Evolutionary conservation across 768 basidiomycete genomes (phyloP).

Genomic region (Cyclocybe aegerita): DNA sequence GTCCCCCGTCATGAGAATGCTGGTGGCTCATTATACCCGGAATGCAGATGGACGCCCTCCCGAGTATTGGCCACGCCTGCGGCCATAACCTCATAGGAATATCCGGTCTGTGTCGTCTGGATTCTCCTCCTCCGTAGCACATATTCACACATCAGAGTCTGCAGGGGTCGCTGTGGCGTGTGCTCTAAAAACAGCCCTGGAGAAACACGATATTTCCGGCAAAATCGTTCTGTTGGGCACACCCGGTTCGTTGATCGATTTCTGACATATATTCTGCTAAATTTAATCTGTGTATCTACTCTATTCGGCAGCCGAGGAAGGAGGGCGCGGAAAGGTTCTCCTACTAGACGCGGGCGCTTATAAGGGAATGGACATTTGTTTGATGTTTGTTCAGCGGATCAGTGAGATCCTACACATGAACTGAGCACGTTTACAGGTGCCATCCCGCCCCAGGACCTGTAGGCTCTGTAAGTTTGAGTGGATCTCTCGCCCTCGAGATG

Average conservation of each 20-base stretch:
- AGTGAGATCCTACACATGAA: neutral
- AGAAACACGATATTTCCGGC: slow-evolving; percentile 62
- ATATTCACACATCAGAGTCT: neutral
- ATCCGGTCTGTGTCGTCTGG: slow-evolving; percentile 25
- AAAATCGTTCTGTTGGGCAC: slow-evolving; percentile 76
- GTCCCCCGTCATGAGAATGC: neutral
- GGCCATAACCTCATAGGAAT: slow-evolving; percentile 86
- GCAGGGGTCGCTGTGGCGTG: slow-evolving; percentile 70
- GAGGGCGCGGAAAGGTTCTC: slow-evolving; percentile 68
- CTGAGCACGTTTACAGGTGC: slow-evolving; percentile 47
- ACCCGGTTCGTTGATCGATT: slow-evolving; percentile 48
- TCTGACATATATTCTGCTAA: neutral
- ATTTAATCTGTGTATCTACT: neutral
- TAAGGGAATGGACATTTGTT: slow-evolving; percentile 71
- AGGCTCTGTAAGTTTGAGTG: slow-evolving; percentile 62
- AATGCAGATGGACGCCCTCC: slow-evolving; percentile 62
- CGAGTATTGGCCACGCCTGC: slow-evolving; percentile 68
- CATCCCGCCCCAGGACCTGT: slow-evolving; percentile 81
- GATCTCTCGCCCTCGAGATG: slow-evolving; percentile 62
- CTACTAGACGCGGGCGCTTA: slow-evolving; percentile 75
- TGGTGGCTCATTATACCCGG: no score
- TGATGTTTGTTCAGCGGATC: slow-evolving; percentile 50
- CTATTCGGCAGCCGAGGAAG: slow-evolving; percentile 64
- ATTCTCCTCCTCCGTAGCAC: neutral
- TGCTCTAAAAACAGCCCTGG: slow-evolving; percentile 63